These are phyloP conservation scores for Ustulina deusta DNA, from an alignment of 2,329 filamentous ascomycete species.

Conservation along the genomic window DNA sequence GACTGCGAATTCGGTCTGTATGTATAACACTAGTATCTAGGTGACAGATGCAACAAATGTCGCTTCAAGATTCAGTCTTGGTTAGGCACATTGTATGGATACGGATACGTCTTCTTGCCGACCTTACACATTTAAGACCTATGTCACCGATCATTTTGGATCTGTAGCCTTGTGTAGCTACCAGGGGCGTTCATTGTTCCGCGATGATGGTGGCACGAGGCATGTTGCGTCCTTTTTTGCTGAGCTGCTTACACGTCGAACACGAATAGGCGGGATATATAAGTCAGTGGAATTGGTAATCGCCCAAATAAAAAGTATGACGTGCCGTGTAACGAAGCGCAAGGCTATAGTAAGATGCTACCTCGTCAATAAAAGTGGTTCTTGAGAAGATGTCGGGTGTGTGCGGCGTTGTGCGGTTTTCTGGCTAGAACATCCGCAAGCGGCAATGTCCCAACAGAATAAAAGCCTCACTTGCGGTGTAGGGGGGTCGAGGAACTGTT, in stretches of 20 bases:
- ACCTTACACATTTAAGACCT: background rate
- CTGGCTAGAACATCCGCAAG: background rate
- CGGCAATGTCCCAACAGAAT: background rate
- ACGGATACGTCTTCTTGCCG: too few relatives aligned
- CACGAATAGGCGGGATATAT: background rate
- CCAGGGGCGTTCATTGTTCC: background rate
- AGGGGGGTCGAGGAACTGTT: background rate
- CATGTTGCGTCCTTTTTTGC: background rate
- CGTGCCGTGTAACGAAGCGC: background rate
- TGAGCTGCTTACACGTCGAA: background rate
- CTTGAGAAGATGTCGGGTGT: background rate
- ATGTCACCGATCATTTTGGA: background rate
- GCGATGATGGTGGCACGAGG: slow-evolving; percentile 8
- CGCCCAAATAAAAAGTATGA: background rate
- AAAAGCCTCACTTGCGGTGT: slow-evolving; percentile 9
- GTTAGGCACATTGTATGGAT: background rate
- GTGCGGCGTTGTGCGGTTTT: slow-evolving; percentile 19
- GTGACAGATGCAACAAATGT: background rate
- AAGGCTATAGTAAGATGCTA: background rate
- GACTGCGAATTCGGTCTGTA: background rate
- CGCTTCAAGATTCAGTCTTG: background rate
- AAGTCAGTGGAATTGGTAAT: background rate
- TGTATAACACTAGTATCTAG: background rate
- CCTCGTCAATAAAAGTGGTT: background rate
- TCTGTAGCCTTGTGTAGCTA: background rate